A percentile compares a stretch with the other conserved stretches of the same genome.
Conservation (phyloP, 257 asterid genomes). For the Solanum rostratum region DNA sequence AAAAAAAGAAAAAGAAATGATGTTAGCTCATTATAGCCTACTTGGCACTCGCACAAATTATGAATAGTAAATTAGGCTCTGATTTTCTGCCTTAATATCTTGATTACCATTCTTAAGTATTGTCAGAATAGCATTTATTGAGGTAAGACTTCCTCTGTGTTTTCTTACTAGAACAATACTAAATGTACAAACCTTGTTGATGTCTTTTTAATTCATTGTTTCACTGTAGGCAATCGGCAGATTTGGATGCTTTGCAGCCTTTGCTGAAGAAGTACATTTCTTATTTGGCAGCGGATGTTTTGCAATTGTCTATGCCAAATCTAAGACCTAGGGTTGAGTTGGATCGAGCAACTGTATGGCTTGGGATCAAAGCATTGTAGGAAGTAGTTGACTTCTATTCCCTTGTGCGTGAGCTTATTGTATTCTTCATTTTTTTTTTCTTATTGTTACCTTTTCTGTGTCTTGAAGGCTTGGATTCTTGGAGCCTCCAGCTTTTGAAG, state of each 20-base stretch:
- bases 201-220: neutral
- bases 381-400: constrained; percentile 44
- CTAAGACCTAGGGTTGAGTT: constrained; percentile 84
- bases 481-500: constrained; percentile 96
- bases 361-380: constrained; percentile 97
- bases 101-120: neutral
- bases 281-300: constrained; percentile 60
- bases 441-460: constrained; percentile 7
- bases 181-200: neutral
- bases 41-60: neutral
- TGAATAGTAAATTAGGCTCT: neutral
- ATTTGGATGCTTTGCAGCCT: constrained; percentile 84
- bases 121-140: neutral
- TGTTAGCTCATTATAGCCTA: neutral
- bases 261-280: constrained; percentile 68
- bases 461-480: constrained; percentile 83
- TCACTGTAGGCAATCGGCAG: constrained; percentile 47
- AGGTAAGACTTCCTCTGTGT: neutral
- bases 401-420: constrained; percentile 7
- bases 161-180: neutral
- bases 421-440: constrained; percentile 7
- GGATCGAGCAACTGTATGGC: constrained; percentile 88
- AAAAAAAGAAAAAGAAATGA: neutral
- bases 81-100: neutral
- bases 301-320: constrained; percentile 26